Percentiles rank a stretch among this genome's conserved stretches.
Conservation (phyloP, 371 early-diverging fungal genomes). For the Blastocladiella emersonii region DNA sequence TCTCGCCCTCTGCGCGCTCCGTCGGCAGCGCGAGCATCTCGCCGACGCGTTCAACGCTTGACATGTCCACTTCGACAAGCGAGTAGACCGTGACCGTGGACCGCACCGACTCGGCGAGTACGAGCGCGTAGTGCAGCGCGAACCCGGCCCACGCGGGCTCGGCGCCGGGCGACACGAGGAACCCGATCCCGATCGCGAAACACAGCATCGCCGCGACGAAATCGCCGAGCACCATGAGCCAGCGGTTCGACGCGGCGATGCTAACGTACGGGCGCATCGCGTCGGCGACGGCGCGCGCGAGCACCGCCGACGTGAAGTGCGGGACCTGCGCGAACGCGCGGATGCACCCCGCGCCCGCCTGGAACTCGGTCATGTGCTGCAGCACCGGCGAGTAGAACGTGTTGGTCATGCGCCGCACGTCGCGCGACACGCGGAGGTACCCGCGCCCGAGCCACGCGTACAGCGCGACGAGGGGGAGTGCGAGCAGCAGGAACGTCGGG, state of each 20-base stretch:
- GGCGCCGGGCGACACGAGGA: background rate
- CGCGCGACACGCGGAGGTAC: background rate
- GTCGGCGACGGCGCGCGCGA: background rate
- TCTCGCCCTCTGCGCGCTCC: background rate
- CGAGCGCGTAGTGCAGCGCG: background rate
- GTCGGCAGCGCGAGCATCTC: conserved; percentile 38
- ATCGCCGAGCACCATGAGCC: background rate
- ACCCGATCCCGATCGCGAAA: background rate
- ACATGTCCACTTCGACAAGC: conserved; percentile 65
- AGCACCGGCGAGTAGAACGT: background rate
- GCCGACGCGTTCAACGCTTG: conserved; percentile 66
- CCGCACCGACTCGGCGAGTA: background rate
- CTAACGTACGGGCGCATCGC: background rate
- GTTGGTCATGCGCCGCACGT: background rate
- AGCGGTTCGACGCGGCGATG: background rate
- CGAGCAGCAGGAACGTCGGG: background rate
- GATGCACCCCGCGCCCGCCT: background rate
- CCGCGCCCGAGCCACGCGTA: background rate
- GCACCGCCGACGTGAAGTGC: background rate
- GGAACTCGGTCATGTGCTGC: background rate
- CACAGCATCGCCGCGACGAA: background rate
- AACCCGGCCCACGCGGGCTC: background rate
- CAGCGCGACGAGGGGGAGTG: background rate
- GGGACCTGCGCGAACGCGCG: background rate
- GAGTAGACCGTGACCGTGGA: background rate